A percentile compares a stretch with the other conserved stretches of the same genome.
Conservation (phyloP, 148 eudicot genomes). For the Amaranthus cruentus region DNA sequence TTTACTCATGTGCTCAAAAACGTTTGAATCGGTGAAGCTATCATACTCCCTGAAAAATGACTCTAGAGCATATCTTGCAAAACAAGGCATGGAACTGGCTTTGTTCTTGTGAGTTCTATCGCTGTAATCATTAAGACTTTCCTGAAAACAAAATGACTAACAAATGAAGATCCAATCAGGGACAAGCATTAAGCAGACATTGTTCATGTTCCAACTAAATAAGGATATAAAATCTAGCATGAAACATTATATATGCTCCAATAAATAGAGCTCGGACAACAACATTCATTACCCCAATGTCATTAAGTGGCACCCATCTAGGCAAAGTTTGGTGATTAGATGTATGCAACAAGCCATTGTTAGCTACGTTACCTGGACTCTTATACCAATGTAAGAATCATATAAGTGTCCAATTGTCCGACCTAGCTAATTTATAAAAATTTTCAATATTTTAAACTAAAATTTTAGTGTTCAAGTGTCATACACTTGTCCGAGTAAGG, state of each 20-base stretch:
- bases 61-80: constrained; percentile 39
- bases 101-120: constrained; percentile 1
- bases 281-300: neutral
- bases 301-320: neutral
- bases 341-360: no score
- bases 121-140: neutral
- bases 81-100: constrained; percentile 21
- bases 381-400: neutral
- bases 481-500: no score
- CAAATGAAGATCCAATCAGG: constrained; percentile 10
- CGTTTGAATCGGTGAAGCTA: constrained; percentile 36
- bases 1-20: constrained; percentile 39
- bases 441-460: no score
- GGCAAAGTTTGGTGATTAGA: no score
- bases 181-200: neutral
- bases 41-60: constrained; percentile 43
- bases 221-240: neutral
- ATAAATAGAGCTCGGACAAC: no score
- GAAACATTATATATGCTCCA: neutral
- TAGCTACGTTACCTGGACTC: neutral
- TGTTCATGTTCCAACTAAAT: neutral
- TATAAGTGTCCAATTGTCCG: neutral
- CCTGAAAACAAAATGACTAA: constrained; percentile 14
- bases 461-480: no score
- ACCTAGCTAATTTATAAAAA: no score